These are phyloP conservation scores for Prillingera fragicola DNA, from an alignment of 1,284 basidiomycete genomes.

Conservation along the genomic window DNA sequence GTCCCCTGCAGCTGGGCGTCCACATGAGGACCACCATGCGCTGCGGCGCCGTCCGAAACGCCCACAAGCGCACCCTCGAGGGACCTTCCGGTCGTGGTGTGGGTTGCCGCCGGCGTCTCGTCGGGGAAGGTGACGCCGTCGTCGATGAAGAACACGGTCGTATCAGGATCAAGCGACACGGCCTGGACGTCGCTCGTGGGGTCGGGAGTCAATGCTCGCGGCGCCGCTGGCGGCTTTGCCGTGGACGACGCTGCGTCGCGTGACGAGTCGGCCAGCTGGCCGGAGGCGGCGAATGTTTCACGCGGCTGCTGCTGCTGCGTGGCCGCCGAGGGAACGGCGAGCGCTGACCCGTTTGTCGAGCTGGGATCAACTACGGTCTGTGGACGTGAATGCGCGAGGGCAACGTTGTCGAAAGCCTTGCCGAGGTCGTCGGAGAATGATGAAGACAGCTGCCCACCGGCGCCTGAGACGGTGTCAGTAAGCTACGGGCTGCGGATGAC, in stretches of 20 bases:
- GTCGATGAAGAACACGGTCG: conserved; percentile 18
- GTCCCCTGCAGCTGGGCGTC: too few species aligned
- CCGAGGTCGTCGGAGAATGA: conserved; percentile 14
- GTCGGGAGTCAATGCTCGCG: background rate
- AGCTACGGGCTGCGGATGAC: background rate
- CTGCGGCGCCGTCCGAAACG: too few species aligned
- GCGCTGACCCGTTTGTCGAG: too few species aligned
- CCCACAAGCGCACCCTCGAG: too few species aligned
- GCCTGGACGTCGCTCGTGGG: conserved; percentile 5
- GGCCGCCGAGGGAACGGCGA: too few species aligned
- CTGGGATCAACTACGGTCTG: too few species aligned
- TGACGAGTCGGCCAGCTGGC: background rate
- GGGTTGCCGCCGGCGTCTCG: too few species aligned
- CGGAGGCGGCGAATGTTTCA: background rate
- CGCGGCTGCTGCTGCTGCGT: background rate
- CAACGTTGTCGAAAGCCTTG: conserved; percentile 12
- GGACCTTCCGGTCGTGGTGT: too few species aligned
- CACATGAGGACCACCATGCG: too few species aligned
- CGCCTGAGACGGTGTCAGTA: background rate
- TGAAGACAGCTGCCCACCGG: too few species aligned
- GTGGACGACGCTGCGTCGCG: background rate
- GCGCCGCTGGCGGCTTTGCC: background rate
- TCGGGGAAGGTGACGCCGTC: conserved; percentile 4
- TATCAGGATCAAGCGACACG: conserved; percentile 10
- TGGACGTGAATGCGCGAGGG: too few species aligned